A percentile compares a stretch with the other conserved stretches of the same genome.
phyloP scores from a whole-genome alignment of 768 basidiomycete genomes.

The Leccinum arenicola region DNA sequence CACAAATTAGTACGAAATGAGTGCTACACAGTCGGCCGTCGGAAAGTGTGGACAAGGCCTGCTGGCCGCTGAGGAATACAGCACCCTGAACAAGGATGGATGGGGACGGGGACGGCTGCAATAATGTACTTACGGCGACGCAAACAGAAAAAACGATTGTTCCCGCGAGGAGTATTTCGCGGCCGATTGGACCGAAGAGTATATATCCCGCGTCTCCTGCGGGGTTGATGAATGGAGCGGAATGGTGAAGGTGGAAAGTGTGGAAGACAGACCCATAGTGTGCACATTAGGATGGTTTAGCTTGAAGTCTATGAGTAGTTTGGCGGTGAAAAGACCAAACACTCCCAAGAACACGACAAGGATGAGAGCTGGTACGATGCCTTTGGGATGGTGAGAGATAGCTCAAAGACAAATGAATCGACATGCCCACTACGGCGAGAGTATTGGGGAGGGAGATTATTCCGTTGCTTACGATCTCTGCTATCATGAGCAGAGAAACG shows the following conservation, averaged over 20 bases:
- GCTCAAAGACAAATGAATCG: not conserved
- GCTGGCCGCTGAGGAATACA: slow-evolving; percentile 46
- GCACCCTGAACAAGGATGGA: not conserved
- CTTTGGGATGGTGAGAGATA: slow-evolving; percentile 1
- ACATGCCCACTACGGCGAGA: slow-evolving; percentile 3
- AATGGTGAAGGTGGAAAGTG: not conserved
- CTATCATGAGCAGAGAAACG: not conserved
- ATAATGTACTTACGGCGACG: not conserved
- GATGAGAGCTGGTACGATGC: slow-evolving; percentile 8
- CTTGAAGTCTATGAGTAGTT: slow-evolving; percentile 39
- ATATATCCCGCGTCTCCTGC: slow-evolving; percentile 6
- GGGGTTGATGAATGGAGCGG: not conserved
- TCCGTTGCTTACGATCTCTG: slow-evolving; percentile 7
- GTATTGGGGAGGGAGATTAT: not conserved
- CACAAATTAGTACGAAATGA: slow-evolving; percentile 45
- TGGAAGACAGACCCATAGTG: slow-evolving; percentile 42
- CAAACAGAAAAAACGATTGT: slow-evolving; percentile 2
- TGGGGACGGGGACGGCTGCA: not conserved
- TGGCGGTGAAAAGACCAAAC: slow-evolving; percentile 30
- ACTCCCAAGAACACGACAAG: slow-evolving; percentile 3
- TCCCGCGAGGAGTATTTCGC: slow-evolving; percentile 3
- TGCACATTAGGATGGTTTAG: slow-evolving; percentile 50
- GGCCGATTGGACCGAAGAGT: slow-evolving; percentile 3
- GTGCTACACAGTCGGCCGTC: slow-evolving; percentile 48
- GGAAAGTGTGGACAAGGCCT: slow-evolving; percentile 47